Evolutionary conservation across 2,329 filamentous ascomycete species (phyloP), one percentile per base, ranked within the genome.

Genomic region (Nemania diffusa): DNA sequence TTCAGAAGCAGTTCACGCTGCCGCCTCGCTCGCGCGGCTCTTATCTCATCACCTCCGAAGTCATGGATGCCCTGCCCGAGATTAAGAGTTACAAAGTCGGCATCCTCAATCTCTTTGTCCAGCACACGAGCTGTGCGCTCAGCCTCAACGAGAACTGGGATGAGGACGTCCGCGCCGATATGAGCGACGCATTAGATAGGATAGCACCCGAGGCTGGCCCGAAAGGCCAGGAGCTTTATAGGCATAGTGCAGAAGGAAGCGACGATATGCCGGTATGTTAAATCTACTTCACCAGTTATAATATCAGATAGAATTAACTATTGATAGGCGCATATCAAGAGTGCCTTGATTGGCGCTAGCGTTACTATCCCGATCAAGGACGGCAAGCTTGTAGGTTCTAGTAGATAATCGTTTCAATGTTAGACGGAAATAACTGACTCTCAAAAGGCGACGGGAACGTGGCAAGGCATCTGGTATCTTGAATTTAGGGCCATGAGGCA

Each of bases 121-220:
- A 99, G 82, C 96, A 99, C 82, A 99, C 96, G 5, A 93, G 90
- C 76, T 97, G 94, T 81, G 96, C 92, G 13, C 85, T 99, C 60
- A 92, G 89, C 67, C 83, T 99, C 74, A 99, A 99, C 78, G 96
- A 99, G 86, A 98, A 98, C 82, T 91, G 87, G 80, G 92, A 94
- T 77, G 79, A 80, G 62, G 93, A 94, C 81, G 96, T 99, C n/a
- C 87, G 94, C 65, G 87, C 87, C 46, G 94, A 99, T 80, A 97
- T 98, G 95, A 93, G 89, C 76, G 93, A 97, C 82, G 93, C 95
- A 53, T 84, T 99, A 72, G 95, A 99, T 80, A 86, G 94, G 51
- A 92, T 99, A 75, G 96, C 91, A 48, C 94, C 94, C 0, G 92
- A 92, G 76, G 80, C 80, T 5, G 94, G 97, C 62, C 87, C 85